Base-by-base conservation (phyloP, 352 stramenopile genomes). In the Pythium brachiatum region DNA sequence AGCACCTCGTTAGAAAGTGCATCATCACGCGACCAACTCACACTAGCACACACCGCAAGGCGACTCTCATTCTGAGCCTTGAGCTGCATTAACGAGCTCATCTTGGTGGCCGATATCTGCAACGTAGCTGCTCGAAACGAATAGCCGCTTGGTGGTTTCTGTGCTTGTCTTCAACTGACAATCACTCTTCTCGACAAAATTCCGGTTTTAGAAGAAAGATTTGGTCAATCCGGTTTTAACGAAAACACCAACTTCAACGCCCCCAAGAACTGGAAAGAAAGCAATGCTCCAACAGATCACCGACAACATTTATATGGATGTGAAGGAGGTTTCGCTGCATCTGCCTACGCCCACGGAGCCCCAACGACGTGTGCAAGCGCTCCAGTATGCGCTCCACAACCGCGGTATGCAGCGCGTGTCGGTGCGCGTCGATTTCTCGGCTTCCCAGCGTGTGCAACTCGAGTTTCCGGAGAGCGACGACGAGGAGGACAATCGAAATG, bases 31-130 rank as follows among this genome's bases (percentile, higher is more conserved):
- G 16, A 27, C 1, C 21, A 26, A 20, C 20, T 36, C 23, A 48
- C 18, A n/a, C 16, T 13, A 20, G 16, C 3, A 36, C 68, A 11
- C 74, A 94, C 84, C 57, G 78, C 76, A 2, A 94, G 61, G 26
- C 85, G 74, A 44, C 85, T 92, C 54, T 94, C 82, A 50, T 94
- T 94, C 57, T 92, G 82, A 31, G 76, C 82, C 60, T 94, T 94
- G 7, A 94, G 72, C 47, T 92, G 81, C 76, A 91, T 83, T 31
- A 94, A 72, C 53, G 82, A 88, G 68, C 79, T 90, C 85, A 94
- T 94, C 20, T n/a, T 63, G 48, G 51, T 29, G 6, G 18, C 34
- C 41, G 46, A 47, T 13, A 18, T 46, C 21, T 41, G 7, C 11
- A 20, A 16, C 47, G 46, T 18, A 13, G 29, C 16, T 44, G 21